These are phyloP conservation scores for Carex littledalei DNA, from an alignment of 176 grass and related monocot genomes.

Conservation along the genomic window DNA sequence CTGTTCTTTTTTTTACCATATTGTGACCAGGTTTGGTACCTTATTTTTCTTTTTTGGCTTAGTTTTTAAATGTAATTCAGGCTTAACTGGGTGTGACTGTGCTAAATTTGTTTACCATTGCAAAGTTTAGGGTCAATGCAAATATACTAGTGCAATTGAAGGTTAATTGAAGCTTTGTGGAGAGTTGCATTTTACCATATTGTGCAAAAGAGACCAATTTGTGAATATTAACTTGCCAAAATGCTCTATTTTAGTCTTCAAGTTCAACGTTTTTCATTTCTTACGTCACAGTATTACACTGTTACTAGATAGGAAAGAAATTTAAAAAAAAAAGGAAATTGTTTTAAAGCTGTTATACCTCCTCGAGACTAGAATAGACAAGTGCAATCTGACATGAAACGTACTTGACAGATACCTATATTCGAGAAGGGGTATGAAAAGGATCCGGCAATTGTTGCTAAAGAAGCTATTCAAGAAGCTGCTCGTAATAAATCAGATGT, in stretches of 20 bases:
- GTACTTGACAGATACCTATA: conserved; percentile 65
- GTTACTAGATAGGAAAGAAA: neutral
- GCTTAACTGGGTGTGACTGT: conserved; percentile 2
- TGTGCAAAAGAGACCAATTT: neutral
- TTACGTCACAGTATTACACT: neutral
- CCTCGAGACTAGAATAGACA: neutral
- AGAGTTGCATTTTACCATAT: neutral
- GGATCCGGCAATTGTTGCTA: conserved; percentile 83
- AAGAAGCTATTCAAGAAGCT: conserved; percentile 91
- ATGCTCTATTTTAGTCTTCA: neutral
- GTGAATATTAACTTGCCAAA: neutral
- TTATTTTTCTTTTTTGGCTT: neutral
- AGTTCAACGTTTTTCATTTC: neutral
- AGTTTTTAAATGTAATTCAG: neutral
- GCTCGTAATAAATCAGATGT: conserved; percentile 69
- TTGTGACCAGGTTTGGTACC: no score
- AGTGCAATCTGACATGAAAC: neutral
- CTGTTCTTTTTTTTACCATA: neutral
- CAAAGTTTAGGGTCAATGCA: neutral
- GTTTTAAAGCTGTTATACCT: neutral
- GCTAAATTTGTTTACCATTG: neutral
- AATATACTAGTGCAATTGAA: neutral
- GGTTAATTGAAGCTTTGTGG: neutral
- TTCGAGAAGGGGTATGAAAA: conserved; percentile 99
- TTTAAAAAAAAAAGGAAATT: neutral